Conservation (phyloP, 352 stramenopile species). For the Aphanomyces astaci region DNA sequence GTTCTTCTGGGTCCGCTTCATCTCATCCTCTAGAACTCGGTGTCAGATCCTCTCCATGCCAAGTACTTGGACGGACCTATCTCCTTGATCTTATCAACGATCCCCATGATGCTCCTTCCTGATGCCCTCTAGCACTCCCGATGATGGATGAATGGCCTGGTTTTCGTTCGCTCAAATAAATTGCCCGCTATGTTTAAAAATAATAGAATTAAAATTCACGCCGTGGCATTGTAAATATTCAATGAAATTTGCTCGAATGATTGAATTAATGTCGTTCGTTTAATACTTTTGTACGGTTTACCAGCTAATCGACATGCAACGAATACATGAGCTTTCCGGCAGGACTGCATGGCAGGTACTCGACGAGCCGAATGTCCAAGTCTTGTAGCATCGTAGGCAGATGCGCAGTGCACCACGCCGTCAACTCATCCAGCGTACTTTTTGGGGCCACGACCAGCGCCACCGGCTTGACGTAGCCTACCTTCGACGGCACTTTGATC, state of each 20-base stretch:
- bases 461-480: constrained; percentile 13
- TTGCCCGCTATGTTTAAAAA: too few relatives aligned
- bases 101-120: constrained; percentile 61
- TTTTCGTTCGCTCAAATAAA: background rate
- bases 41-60: background rate
- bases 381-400: constrained; percentile 34
- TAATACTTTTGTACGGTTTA: too few relatives aligned
- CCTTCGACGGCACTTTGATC: constrained; percentile 33
- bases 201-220: background rate
- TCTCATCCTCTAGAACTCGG: constrained; percentile 83
- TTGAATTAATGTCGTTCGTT: too few relatives aligned
- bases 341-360: constrained; percentile 67
- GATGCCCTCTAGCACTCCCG: background rate
- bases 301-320: background rate
- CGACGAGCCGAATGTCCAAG: constrained; percentile 39
- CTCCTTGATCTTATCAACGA: constrained; percentile 91
- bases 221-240: background rate
- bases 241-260: background rate
- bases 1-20: constrained; percentile 98
- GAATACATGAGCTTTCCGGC: constrained; percentile 79
- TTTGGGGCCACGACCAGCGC: constrained; percentile 21
- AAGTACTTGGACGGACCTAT: constrained; percentile 49
- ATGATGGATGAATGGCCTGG: constrained; percentile 10
- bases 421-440: constrained; percentile 29
- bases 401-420: constrained; percentile 31